These are phyloP conservation scores for Capsella rubella DNA, from an alignment of 441 rosid genomes.

Conservation along the genomic window DNA sequence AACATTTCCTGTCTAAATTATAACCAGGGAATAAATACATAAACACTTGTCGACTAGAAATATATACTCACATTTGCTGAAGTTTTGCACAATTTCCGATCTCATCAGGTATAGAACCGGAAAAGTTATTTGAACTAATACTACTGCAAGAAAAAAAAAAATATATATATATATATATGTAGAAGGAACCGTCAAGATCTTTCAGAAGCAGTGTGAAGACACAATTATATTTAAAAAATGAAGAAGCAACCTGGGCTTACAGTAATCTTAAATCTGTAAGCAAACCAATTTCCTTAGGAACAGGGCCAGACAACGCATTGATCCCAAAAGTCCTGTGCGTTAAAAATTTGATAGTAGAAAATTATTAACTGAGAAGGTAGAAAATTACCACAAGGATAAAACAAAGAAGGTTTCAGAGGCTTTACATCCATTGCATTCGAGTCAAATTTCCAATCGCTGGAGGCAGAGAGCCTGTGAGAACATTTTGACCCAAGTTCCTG, in stretches of 20 bases:
- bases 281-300: constrained; percentile 72
- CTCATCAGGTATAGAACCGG: constrained; percentile 69
- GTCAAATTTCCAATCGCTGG: constrained; percentile 45
- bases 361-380: neutral
- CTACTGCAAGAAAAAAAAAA: constrained; percentile 48
- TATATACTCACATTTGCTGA: constrained; percentile 56
- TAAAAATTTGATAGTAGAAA: constrained; percentile 8
- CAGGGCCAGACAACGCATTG: constrained; percentile 55
- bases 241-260: constrained; percentile 48
- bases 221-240: neutral
- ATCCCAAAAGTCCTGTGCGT: constrained; percentile 45
- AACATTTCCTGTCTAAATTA: neutral
- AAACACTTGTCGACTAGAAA: neutral
- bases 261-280: constrained; percentile 58
- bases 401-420: neutral
- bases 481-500: constrained; percentile 40
- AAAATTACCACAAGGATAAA: neutral
- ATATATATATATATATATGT: constrained; percentile 8
- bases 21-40: constrained; percentile 8
- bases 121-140: constrained; percentile 59
- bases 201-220: neutral
- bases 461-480: constrained; percentile 39
- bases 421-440: constrained; percentile 42
- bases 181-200: constrained; percentile 23
- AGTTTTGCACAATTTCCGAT: constrained; percentile 61